These are phyloP conservation scores for Zoysia matrella DNA, from an alignment of 202 grass and related monocot genomes.

Conservation along the genomic window DNA sequence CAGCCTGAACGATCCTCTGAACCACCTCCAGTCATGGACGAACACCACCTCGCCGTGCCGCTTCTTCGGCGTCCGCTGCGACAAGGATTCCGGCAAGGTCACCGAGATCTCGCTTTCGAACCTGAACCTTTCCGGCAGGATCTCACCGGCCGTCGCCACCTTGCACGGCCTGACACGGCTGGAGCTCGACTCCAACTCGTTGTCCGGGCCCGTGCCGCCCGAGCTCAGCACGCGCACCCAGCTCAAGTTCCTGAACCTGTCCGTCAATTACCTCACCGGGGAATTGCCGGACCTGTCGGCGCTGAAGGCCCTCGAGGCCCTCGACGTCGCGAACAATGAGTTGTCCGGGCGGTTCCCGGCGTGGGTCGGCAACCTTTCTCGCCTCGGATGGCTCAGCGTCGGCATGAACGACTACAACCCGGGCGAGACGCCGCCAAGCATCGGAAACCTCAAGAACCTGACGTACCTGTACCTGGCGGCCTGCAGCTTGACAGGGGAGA, in stretches of 20 bases:
- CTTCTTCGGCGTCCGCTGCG: slow-evolving; percentile 58
- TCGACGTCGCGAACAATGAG: slow-evolving; percentile 52
- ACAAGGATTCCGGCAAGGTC: slow-evolving; percentile 25
- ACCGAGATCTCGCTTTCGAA: slow-evolving; percentile 56
- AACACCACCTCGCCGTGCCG: slow-evolving; percentile 46
- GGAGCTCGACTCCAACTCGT: slow-evolving; percentile 50
- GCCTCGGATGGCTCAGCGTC: slow-evolving; percentile 48
- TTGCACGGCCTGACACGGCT: slow-evolving; percentile 39
- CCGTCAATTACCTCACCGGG: slow-evolving; percentile 43
- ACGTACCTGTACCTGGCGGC: slow-evolving; percentile 62
- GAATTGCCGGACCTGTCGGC: slow-evolving; percentile 58
- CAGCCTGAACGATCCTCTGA: slow-evolving; percentile 55
- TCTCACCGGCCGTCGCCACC: slow-evolving; percentile 48
- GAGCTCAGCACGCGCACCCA: slow-evolving; percentile 43
- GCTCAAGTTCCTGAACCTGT: slow-evolving; percentile 63
- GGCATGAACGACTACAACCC: slow-evolving; percentile 44
- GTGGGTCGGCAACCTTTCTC: slow-evolving; percentile 46
- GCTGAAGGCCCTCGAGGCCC: slow-evolving; percentile 27
- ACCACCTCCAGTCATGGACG: slow-evolving; percentile 71
- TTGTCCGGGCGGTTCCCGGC: slow-evolving; percentile 52
- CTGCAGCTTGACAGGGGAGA: slow-evolving; percentile 47
- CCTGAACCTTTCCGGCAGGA: slow-evolving; percentile 69
- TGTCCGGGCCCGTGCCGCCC: slow-evolving; percentile 51
- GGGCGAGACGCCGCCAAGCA: slow-evolving; percentile 47
- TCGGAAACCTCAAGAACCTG: slow-evolving; percentile 75